Base-by-base conservation (phyloP, 2,329 filamentous ascomycete species). In the Colletotrichum sp. region DNA sequence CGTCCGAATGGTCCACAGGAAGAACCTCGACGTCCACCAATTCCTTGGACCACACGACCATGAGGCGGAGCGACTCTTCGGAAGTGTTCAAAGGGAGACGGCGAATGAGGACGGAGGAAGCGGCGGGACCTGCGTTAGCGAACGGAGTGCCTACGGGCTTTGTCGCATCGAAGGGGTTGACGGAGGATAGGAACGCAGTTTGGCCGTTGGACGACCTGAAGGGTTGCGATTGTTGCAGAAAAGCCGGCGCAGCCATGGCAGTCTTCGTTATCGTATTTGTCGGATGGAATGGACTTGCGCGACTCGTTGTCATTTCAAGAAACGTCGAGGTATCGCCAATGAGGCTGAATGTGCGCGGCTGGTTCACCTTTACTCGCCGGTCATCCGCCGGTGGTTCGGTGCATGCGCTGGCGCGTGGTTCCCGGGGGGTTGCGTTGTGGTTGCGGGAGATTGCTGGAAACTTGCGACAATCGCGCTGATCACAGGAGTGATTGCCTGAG, bases 1-100 rank as follows among this genome's bases (percentile, higher is more conserved):
- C 90, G 44, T 88, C 85, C 8, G 89, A 88, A 72, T 86, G 84
- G 29, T 91, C 88, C 29, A 84, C 77, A 2, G 89, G 84, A 6
- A 92, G 82, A 30, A 92, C 83, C 78, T 92, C 87, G 22, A 90
- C 85, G 61, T 87, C 85, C 49, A 87, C 81, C 15, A 92, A 83
- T 49, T 92, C 90, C 78, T 92, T 87, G 68, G 89, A 91, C 83
- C 90, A 92, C 57, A 91, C 85, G 39, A 91, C 85, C 90, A 93
- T 92, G 34, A 90, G 82, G 63, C 88, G 86, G 68, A 93, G 80
- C 29, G 87, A 87, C 67, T 92, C 88, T 67, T 91, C 88, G 2
- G 88, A 88, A 5, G 88, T 90, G 78, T 89, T 89, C 66, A 85
- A 77, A 3, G 91, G 90, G 15, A 93, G 85, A 77, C 88, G 87